Conservation (phyloP, 148 eudicot species). For the Silene latifolia region DNA sequence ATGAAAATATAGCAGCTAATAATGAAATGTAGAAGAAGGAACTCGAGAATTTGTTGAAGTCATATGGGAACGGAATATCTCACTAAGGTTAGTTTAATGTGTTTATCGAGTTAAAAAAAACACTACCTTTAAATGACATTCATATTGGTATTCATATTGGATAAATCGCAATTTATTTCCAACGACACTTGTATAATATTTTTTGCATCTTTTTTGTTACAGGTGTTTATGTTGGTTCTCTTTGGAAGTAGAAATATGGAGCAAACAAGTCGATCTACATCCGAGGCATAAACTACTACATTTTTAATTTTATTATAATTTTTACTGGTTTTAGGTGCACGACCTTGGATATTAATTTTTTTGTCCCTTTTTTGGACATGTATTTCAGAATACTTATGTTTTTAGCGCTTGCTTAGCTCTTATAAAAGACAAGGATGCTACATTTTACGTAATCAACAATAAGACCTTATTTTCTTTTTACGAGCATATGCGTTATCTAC, state of each 20-base stretch:
- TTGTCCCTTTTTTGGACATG: neutral
- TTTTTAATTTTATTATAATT: no score
- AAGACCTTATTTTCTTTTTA: no score
- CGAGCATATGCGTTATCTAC: no score
- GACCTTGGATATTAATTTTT: no score
- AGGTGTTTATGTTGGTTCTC: neutral
- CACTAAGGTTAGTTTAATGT: neutral
- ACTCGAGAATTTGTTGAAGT: neutral
- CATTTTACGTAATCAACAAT: no score
- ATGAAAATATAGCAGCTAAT: constrained; percentile 6
- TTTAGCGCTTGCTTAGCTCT: no score
- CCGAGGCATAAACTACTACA: neutral
- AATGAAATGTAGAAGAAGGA: no score
- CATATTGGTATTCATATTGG: neutral
- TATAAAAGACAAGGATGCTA: neutral
- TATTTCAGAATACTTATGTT: no score
- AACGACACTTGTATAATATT: neutral
- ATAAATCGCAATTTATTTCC: neutral
- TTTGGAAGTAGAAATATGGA: no score
- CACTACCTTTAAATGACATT: no score
- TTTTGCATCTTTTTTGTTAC: no score
- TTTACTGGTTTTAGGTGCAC: neutral
- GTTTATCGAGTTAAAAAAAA: neutral
- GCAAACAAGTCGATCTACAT: neutral
- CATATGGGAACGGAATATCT: constrained; percentile 20